Evolutionary conservation across 1,139 yeast species (phyloP), one percentile per base, ranked within the genome.

Genomic region (Casaregolazyma suthepensis): DNA sequence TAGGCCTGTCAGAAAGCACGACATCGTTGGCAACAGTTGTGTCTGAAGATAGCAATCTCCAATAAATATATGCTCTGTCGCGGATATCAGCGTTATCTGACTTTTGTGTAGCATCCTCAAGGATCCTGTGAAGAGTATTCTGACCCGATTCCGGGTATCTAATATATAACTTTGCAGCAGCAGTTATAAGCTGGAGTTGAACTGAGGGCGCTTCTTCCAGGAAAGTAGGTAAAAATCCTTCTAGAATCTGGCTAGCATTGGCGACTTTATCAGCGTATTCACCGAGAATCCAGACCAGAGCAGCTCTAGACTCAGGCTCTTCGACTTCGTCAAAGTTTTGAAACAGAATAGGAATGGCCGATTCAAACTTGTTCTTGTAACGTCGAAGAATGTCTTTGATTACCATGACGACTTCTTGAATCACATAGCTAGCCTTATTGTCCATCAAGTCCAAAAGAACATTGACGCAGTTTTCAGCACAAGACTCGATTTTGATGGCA

Each of bases 21-120:
- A 87, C 76, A 52, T 78, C 75, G 61, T 78, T 76, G 29, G 78
- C 74, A 15, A 70, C 67, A 3, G 69, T 63, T 6, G 79, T 69
- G 53, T 81, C 83, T 29, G 85, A 74, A 0, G 96, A 88, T 55
- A 93, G 75, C 55, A 94, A 75, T 66, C 99, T 82, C 98, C 98
- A 93, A 71, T 90, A 93, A 52, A 93, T 80, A 70, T 85, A 93
- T 0, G 97, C 97, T 71, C 93, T 82, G 70, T 93, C 99, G 64
- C 98, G 80, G 43, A 93, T 87, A 69, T 93, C 99, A 1, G 96
- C 87, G 67, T 90, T 90, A 62, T 89, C 95, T 56, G 90, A 80
- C 56, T 83, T 82, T 55, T 83, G 82, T 1, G 96, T 89, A 12
- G 96, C 89, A 54, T 82, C 74, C 61, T 87, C 89, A 59, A 93